These are phyloP conservation scores for Colletotrichum musae DNA, from an alignment of 2,329 filamentous ascomycete species.

Conservation along the genomic window DNA sequence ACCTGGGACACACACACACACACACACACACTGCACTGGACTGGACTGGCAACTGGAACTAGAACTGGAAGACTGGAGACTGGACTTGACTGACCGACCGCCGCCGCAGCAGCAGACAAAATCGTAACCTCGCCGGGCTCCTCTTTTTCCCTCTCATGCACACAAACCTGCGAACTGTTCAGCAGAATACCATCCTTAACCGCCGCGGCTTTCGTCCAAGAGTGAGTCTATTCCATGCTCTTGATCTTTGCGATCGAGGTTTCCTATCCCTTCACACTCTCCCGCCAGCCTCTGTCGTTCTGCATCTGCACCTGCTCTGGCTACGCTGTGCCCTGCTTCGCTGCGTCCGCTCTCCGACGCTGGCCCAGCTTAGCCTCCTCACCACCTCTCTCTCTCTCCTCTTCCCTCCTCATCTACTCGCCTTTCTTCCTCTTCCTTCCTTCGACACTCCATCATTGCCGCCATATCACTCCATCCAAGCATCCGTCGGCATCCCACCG, in stretches of 20 bases:
- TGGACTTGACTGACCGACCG: conserved; percentile 43
- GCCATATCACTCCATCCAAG: conserved; percentile 6
- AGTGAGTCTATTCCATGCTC: conserved; percentile 55
- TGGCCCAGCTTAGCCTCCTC: conserved; percentile 38
- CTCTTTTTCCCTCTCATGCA: conserved; percentile 60
- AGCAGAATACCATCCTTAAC: conserved; percentile 53
- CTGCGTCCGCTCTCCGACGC: conserved; percentile 32
- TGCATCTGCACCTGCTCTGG: conserved; percentile 8
- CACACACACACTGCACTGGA: background rate
- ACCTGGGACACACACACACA: background rate
- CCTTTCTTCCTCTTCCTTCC: conserved; percentile 31
- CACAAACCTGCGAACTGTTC: conserved; percentile 54
- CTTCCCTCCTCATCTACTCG: conserved; percentile 1
- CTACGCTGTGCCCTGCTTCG: background rate
- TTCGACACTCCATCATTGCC: conserved; percentile 23
- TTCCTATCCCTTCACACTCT: conserved; percentile 44
- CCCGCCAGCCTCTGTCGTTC: conserved; percentile 15
- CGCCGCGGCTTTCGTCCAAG: conserved; percentile 50
- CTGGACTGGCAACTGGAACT: conserved; percentile 4
- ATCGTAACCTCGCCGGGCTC: conserved; percentile 57
- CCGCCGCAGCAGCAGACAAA: conserved; percentile 50
- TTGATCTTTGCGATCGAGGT: conserved; percentile 54
- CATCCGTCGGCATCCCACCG: conserved; percentile 16
- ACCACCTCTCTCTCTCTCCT: conserved; percentile 21
- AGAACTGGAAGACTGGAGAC: conserved; percentile 15